Evolutionary conservation across 176 grass and related monocot genomes (phyloP), one percentile per base, ranked within the genome.

Genomic region (Ensete ventricosum): DNA sequence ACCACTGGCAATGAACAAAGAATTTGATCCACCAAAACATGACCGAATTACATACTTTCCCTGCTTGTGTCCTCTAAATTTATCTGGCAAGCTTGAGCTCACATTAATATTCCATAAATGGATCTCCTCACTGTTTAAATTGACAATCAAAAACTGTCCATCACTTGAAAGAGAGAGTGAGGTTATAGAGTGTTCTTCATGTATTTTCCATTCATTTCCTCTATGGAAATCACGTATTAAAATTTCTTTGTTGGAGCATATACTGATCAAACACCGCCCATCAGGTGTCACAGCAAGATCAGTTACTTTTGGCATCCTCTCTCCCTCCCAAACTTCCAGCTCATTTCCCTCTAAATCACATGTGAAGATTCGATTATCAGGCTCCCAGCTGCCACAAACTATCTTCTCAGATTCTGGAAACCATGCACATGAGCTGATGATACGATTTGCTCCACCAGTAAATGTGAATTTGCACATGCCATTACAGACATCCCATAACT

Each of bases 381-480:
- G 80, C 19, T 73, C 54, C 1, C 66, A 87, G 49, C 90, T 91
- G 64, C 82, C 82, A 80, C 90, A 99, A 50, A 99, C 88, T 76
- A 99, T 90, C 87, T 99, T 94, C 63, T 99, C 80, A 0, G 95
- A 99, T 80, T 76, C 82, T 53, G 95, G 95, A 76, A 99, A 99
- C 95, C 95, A 99, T 67, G 90, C 84, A 79, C 90, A 99, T 22
- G 90, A 86, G 79, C 78, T 85, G 79, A 98, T 89, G 22, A 84
- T 72, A 54, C 52, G 62, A 51, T 74, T 57, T 29, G 62, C 54
- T 23, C 75, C 73, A 65, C 69, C 55, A 43, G 72, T 72, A 79
- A 94, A 89, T 84, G 86, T 87, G 72, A 87, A 74, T 52, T 73
- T 87, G 63, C 88, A 99, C 53, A 70, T 85, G 84, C 86, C 88